Base-by-base conservation (phyloP, 768 basidiomycete genomes). In the Cystofilobasidium capitatum region DNA sequence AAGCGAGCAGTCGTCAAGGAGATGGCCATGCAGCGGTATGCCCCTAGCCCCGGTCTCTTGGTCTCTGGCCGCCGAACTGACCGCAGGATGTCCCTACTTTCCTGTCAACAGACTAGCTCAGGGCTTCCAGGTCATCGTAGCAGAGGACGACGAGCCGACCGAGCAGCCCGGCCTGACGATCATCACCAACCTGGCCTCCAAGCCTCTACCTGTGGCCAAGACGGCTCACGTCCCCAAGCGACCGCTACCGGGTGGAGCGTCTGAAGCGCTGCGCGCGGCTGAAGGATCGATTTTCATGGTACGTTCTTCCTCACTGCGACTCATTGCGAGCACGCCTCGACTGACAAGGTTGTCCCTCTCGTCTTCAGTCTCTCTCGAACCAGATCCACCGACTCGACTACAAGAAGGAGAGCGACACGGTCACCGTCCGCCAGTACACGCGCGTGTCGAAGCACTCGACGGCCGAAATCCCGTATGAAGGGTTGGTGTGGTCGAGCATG, bases 311-410 rank as follows among this genome's bases (percentile, higher is more conserved):
- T 49, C 45, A n/a, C n/a, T 58, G 57, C 20, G 22, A 16, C 10
- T 49, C 45, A 49, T n/a, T 42, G 20, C 40, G 10, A 20, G 40
- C 40, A 20, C 10, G 40, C 40, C 20, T 42, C 20, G 40, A 42
- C 40, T 20, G 40, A 10, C 20, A 10, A 20, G 10, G 40, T 10
- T 42, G 10, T 16, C 45, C 13, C n/a, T 6, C 49, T 29, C n/a
- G 26, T 9, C 10, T 10, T 14, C 51, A 55, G 35, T 62, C 61
- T n/a, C 57, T 62, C 31, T 62, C 61, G 24, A 94, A 97, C 75
- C 90, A 94, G 77, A 91, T 98, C 49, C 94, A 98, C 76, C 82
- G 88, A 31, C 86, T 99, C 69, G 86, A 87, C 47, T 98, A 92
- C 73, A 89, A 45, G 3, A 45, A 33, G 73, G 57, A 74, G 5